Percentiles rank a stretch among this genome's conserved stretches.
These are phyloP conservation scores for Cardiospermum halicacabum DNA, from an alignment of 345 rosid genomes.

Conservation along the genomic window DNA sequence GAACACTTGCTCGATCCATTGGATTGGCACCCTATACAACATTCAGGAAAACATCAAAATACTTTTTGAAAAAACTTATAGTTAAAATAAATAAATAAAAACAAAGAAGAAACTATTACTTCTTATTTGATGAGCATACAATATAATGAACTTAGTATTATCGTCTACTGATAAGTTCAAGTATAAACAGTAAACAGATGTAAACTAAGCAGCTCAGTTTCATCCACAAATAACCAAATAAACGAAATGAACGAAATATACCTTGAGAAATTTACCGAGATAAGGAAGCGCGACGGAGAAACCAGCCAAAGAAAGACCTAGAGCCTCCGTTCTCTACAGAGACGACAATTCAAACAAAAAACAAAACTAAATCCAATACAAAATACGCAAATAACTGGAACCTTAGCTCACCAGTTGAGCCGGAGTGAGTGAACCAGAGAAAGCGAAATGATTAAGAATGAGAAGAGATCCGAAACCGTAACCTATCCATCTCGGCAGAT, in stretches of 20 bases:
- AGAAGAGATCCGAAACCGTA: conserved; percentile 91
- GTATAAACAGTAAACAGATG: background rate
- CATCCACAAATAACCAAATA: background rate
- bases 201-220: background rate
- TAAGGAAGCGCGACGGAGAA: conserved; percentile 65
- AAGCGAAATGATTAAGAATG: conserved; percentile 46
- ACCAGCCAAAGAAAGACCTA: conserved; percentile 68
- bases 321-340: conserved; percentile 59
- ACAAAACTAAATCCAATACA: background rate
- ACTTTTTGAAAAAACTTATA: too few relatives aligned
- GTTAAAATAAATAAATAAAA: too few relatives aligned
- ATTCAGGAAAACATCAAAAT: background rate
- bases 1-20: conserved; percentile 41
- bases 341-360: background rate
- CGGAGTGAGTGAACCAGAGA: conserved; percentile 34
- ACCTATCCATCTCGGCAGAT: conserved; percentile 88
- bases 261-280: conserved; percentile 78
- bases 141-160: background rate
- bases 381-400: background rate
- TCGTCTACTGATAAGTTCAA: background rate
- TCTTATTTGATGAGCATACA: too few relatives aligned
- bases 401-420: conserved; percentile 45
- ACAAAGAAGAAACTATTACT: too few relatives aligned
- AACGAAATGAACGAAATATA: conserved; percentile 6
- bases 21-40: conserved; percentile 51